Evolutionary conservation across 2,329 filamentous ascomycete genomes (phyloP), one percentile per base, ranked within the genome.

Genomic region (Magnaporthiopsis rhizophila): DNA sequence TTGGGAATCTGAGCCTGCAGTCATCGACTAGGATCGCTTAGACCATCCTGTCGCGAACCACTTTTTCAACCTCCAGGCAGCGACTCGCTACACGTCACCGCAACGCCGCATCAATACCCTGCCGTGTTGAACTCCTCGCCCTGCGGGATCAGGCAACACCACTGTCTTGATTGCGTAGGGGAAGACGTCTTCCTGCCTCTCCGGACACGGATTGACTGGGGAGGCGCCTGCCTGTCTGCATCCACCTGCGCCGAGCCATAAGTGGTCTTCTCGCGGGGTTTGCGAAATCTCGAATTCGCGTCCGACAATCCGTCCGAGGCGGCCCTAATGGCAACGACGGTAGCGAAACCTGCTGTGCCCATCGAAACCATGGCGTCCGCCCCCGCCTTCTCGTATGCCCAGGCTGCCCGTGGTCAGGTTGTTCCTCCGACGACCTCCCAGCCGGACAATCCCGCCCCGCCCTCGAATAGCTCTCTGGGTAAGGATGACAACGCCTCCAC

Each of bases 381-480:
- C 67, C 81, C 86, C 67, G 81, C 86, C 45, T 97, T 97, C 75
- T 97, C 94, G 66, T 98, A 98, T 77, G 94, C 94, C 72, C 92
- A 97, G 83, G 94, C 94, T 73, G 94, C 94, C 66, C 95, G 95
- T 77, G 92, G 93, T 72, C 85, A 89, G 71, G 79, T 84, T 64
- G 57, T 45, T 15, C 71, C 77, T 64, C 72, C 79, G 62, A 74
- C 80, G 62, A 76, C 79, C 68, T 67, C 65, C 65, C 71, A 68
- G 66, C 69, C 69, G 66, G 72, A 66, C 58, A 72, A 67, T 68
- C 67, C 74, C 64, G 71, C 71, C 67, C 74, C 72, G 34, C 73
- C 73, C 65, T 72, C 72, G 24, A 70, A 69, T 36, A 74, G 72
- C 64, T 72, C 70, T 28, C 72, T 74, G 34, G 72, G 68, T 62